Conservation (phyloP, 352 stramenopile species). For the Globisporangium parvum region DNA sequence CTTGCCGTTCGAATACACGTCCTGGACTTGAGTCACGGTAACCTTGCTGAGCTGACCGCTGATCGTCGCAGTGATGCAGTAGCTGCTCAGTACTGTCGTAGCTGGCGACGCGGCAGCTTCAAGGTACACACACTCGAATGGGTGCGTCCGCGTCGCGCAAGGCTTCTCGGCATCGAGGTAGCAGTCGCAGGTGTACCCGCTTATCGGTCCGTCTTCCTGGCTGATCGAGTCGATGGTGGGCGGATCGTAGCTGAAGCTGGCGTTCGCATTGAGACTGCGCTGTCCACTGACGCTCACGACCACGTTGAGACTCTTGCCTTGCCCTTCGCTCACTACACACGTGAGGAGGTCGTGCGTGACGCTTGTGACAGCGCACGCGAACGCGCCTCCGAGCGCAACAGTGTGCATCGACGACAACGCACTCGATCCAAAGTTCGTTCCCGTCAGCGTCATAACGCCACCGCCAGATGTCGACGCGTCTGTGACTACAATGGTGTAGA, state of each 20-base stretch:
- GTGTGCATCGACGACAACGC: conserved; percentile 29
- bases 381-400: conserved; percentile 21
- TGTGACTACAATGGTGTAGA: conserved; percentile 24
- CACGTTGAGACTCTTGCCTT: conserved; percentile 29
- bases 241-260: conserved; percentile 35
- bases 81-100: conserved; percentile 13
- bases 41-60: conserved; percentile 15
- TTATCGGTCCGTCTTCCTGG: conserved; percentile 30
- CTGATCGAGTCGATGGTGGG: conserved; percentile 38
- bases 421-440: conserved; percentile 42
- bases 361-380: conserved; percentile 29
- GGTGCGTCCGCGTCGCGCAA: conserved; percentile 32
- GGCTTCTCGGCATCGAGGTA: conserved; percentile 23
- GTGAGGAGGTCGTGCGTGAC: conserved; percentile 28
- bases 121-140: conserved; percentile 32
- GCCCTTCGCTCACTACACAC: conserved; percentile 34
- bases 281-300: conserved; percentile 37
- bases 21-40: conserved; percentile 22
- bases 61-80: conserved; percentile 28
- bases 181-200: conserved; percentile 48
- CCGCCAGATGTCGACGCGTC: conserved; percentile 37
- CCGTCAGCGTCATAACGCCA: conserved; percentile 35
- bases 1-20: conserved; percentile 35
- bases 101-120: conserved; percentile 14
- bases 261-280: conserved; percentile 12